phyloP scores from a whole-genome alignment of 345 rosid genomes.

The Pistacia integerrima region DNA sequence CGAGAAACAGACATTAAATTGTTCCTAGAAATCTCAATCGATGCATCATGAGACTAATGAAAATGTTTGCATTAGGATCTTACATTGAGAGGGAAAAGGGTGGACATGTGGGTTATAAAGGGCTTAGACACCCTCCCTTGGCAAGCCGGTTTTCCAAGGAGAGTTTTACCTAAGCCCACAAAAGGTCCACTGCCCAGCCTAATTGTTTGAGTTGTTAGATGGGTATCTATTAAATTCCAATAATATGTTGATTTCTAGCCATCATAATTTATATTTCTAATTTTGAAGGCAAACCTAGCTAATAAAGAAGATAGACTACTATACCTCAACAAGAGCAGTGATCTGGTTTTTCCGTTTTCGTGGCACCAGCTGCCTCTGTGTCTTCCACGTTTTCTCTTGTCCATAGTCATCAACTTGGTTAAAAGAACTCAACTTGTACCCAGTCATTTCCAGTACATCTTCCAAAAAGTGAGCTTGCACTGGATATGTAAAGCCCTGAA shows the following conservation, averaged over 20 bases:
- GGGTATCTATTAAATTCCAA: no score
- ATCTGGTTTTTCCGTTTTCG: conserved; percentile 94
- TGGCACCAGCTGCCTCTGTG: conserved; percentile 81
- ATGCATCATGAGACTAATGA: conserved; percentile 9
- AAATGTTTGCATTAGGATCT: not conserved
- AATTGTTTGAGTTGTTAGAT: no score
- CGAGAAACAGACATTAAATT: not conserved
- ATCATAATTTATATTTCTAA: conserved; percentile 5
- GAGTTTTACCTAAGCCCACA: no score
- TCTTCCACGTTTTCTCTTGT: conserved; percentile 97
- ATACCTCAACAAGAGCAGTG: conserved; percentile 94
- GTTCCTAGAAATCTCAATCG: not conserved
- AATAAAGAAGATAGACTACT: not conserved
- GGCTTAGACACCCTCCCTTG: no score
- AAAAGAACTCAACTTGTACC: conserved; percentile 82
- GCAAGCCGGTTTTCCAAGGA: no score
- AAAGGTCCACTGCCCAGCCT: no score
- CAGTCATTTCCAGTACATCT: conserved; percentile 86
- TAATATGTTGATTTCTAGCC: not conserved
- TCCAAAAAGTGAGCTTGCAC: conserved; percentile 85
- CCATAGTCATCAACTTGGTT: conserved; percentile 99
- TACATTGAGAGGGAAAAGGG: no score
- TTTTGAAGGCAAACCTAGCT: not conserved
- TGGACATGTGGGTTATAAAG: no score
- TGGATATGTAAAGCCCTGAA: conserved; percentile 91